These are phyloP conservation scores for Phaeolepiota aurea DNA, from an alignment of 768 basidiomycete species.

Conservation along the genomic window DNA sequence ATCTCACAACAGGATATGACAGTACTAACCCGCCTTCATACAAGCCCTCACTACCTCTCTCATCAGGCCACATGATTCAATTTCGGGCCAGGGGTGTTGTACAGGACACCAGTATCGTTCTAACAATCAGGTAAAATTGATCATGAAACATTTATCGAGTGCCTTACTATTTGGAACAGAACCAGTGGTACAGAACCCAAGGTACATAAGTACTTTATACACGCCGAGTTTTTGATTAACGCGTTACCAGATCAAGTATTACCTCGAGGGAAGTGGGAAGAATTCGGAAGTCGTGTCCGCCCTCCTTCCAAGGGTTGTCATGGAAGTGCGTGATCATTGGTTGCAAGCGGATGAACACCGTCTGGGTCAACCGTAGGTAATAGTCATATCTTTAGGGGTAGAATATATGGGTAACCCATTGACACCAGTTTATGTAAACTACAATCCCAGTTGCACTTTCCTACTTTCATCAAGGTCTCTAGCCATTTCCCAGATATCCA, in stretches of 20 bases:
- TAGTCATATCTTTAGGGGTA: neutral
- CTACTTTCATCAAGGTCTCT: constrained; percentile 46
- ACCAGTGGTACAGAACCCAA: constrained; percentile 92
- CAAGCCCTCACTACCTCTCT: constrained; percentile 56
- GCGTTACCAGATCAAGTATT: constrained; percentile 69
- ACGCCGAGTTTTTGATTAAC: neutral
- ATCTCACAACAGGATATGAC: constrained; percentile 74
- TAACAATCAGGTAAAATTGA: constrained; percentile 54
- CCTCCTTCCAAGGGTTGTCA: constrained; percentile 47
- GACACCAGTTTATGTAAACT: neutral
- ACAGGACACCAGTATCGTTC: constrained; percentile 41
- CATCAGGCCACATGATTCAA: constrained; percentile 82
- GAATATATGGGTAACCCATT: neutral
- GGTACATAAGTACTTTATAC: constrained; percentile 26
- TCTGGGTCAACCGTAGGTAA: constrained; percentile 8
- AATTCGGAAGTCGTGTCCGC: constrained; percentile 35
- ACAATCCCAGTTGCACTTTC: constrained; percentile 19
- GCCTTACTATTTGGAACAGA: constrained; percentile 24
- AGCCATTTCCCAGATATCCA: constrained; percentile 54
- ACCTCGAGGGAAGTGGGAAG: constrained; percentile 71
- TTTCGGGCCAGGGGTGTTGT: constrained; percentile 45
- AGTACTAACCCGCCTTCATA: constrained; percentile 62
- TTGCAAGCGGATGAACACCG: constrained; percentile 47
- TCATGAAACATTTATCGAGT: constrained; percentile 1
- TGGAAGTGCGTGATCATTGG: constrained; percentile 60